A percentile compares a stretch with the other conserved stretches of the same genome.
phyloP scores from a whole-genome alignment of 208 protist genomes.

The Wallacemonas sp. region DNA sequence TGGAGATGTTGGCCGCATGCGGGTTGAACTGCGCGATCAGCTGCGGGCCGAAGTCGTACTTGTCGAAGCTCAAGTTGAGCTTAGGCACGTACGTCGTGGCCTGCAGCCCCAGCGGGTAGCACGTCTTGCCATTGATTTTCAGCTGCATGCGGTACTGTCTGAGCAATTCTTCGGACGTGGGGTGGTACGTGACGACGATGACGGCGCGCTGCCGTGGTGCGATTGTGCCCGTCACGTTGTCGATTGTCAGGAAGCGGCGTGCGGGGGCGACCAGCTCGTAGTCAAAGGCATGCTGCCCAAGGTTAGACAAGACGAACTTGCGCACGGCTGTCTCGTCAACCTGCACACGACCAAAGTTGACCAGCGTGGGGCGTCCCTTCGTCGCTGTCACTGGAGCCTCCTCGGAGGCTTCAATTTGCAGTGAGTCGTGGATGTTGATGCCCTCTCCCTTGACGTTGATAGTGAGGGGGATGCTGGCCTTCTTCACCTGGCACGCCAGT shows the following conservation, averaged over 20 bases:
- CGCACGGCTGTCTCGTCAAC: slow-evolving; percentile 80
- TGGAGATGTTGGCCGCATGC: slow-evolving; percentile 22
- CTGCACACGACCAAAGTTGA: slow-evolving; percentile 94
- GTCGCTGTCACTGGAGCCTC: slow-evolving; percentile 31
- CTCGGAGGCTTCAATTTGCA: slow-evolving; percentile 69
- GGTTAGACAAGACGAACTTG: slow-evolving; percentile 89
- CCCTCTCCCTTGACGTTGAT: slow-evolving; percentile 97
- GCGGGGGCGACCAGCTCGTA: slow-evolving; percentile 59
- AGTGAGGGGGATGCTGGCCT: slow-evolving; percentile 86
- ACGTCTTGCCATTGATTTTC: slow-evolving; percentile 75
- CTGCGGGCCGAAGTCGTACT: slow-evolving; percentile 91
- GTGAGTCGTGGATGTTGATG: slow-evolving; percentile 85
- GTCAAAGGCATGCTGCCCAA: slow-evolving; percentile 88
- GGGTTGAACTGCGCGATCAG: slow-evolving; percentile 80
- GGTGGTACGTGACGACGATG: slow-evolving; percentile 79
- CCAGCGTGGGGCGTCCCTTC: slow-evolving; percentile 32
- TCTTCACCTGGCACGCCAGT: slow-evolving; percentile 89
- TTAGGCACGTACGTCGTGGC: slow-evolving; percentile 84
- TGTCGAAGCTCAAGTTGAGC: slow-evolving; percentile 82
- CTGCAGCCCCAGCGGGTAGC: slow-evolving; percentile 83
- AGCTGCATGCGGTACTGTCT: slow-evolving; percentile 69
- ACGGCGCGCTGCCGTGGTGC: slow-evolving; percentile 54
- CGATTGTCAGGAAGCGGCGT: slow-evolving; percentile 47
- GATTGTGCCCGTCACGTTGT: slow-evolving; percentile 66
- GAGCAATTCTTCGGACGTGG: slow-evolving; percentile 67